phyloP scores from a whole-genome alignment of 805 yeast genomes.

The Jamesozyma gamospora region DNA sequence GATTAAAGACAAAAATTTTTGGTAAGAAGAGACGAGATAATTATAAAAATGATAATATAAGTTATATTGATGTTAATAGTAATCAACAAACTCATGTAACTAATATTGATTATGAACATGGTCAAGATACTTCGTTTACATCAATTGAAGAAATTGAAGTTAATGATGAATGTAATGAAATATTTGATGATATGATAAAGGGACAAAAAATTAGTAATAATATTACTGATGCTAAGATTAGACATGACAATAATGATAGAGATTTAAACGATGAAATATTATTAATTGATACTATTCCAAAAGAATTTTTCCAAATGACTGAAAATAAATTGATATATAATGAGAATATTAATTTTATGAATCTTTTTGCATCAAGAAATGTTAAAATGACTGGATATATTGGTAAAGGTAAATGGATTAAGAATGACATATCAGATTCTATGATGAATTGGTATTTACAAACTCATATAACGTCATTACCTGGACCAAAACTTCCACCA shows the following conservation, averaged over 20 bases:
- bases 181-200: background rate
- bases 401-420: slow-evolving; percentile 15
- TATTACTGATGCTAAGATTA: background rate
- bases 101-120: background rate
- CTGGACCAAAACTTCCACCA: slow-evolving; percentile 14
- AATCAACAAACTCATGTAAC: background rate
- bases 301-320: slow-evolving; percentile 4
- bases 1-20: background rate
- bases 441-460: slow-evolving; percentile 9
- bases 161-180: background rate
- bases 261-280: slow-evolving; percentile 3
- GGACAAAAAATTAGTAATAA: background rate
- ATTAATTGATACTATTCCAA: slow-evolving; percentile 6
- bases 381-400: slow-evolving; percentile 13
- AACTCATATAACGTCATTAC: slow-evolving; percentile 6
- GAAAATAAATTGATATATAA: slow-evolving; percentile 5
- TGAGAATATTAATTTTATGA: slow-evolving; percentile 5
- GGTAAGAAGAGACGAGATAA: background rate
- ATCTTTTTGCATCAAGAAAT: slow-evolving; percentile 8
- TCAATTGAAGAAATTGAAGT: background rate
- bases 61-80: background rate
- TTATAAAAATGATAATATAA: background rate
- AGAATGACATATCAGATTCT: slow-evolving; percentile 3
- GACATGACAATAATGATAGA: background rate
- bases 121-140: background rate